Percentiles rank a stretch among this genome's conserved stretches.
Conservation (phyloP, 2,329 filamentous ascomycete genomes). For the Karstenula rhodostoma region DNA sequence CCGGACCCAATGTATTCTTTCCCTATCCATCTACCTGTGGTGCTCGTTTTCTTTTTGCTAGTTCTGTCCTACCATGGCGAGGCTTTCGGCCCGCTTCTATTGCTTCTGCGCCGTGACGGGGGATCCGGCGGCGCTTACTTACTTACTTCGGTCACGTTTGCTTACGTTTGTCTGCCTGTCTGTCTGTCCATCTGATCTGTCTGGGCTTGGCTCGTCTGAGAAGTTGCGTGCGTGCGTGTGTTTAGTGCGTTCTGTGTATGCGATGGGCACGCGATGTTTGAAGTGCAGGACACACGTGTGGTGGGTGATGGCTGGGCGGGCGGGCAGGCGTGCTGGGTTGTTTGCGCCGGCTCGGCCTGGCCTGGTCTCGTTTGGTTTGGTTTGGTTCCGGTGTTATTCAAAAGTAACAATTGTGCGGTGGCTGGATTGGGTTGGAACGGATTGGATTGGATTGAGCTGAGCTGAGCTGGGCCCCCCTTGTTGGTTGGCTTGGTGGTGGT, state of each 20-base stretch:
- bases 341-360: neutral
- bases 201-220: neutral
- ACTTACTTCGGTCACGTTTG: neutral
- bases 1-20: constrained; percentile 13
- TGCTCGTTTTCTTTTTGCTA: constrained; percentile 1
- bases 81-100: constrained; percentile 5
- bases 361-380: no score
- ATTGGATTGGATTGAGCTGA: no score
- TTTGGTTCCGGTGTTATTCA: neutral
- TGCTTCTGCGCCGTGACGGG: constrained; percentile 3
- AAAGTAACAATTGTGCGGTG: neutral
- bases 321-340: neutral
- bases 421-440: no score
- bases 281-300: neutral
- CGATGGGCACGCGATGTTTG: neutral
- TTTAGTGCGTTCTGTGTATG: neutral
- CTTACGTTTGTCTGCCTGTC: neutral
- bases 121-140: constrained; percentile 1
- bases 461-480: neutral
- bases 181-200: neutral
- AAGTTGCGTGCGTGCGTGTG: neutral
- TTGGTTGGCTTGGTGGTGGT: neutral
- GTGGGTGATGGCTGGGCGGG: neutral
- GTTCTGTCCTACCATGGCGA: constrained; percentile 1
- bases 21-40: constrained; percentile 8